A percentile compares a stretch with the other conserved stretches of the same genome.
Conservation (phyloP, 192 early-diverging fungal species). For the Backusella luteola region DNA sequence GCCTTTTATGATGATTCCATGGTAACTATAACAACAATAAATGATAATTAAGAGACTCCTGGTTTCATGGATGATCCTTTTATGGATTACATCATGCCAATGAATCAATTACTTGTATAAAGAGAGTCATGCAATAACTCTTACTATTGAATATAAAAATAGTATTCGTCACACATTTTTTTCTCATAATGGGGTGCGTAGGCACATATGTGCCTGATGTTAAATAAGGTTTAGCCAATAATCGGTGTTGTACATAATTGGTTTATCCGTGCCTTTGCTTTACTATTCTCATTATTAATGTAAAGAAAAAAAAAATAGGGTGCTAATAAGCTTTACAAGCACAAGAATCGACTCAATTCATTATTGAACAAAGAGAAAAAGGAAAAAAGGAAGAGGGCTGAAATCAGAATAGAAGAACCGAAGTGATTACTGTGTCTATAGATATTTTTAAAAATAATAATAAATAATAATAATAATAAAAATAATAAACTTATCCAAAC, state of each 20-base stretch:
- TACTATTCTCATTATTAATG: background rate
- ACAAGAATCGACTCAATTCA: background rate
- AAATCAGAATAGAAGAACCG: background rate
- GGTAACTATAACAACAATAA: background rate
- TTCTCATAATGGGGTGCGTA: background rate
- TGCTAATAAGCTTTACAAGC: background rate
- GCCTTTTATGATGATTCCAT: background rate
- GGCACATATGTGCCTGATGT: background rate
- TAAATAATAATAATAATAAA: background rate
- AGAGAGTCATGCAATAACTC: background rate
- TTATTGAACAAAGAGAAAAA: background rate
- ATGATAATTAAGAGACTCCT: too few relatives aligned
- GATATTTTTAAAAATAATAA: background rate
- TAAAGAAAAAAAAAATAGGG: background rate
- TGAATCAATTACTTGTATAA: background rate
- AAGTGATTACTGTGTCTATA: background rate
- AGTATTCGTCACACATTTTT: background rate
- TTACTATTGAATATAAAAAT: background rate
- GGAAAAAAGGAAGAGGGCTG: background rate
- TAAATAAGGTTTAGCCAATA: conserved; percentile 3
- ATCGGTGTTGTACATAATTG: background rate
- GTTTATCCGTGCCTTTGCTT: background rate
- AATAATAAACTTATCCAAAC: conserved; percentile 1
- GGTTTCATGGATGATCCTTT: background rate
- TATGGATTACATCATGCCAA: background rate